These are phyloP conservation scores for Blepharisma undulans DNA, from an alignment of 169 alveolate species.

Conservation along the genomic window DNA sequence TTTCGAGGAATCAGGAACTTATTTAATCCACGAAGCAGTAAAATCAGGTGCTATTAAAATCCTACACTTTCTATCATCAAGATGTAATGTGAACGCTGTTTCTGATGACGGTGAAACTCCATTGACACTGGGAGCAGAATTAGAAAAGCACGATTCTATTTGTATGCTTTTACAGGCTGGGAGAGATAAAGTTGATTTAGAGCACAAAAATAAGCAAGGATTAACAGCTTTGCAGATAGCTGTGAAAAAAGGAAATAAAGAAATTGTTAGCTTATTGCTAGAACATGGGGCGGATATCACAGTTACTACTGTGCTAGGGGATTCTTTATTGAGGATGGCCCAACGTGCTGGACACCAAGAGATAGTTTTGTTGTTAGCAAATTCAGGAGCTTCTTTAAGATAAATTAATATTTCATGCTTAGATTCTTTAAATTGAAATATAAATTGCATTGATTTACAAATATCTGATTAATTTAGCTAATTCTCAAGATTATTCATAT, in stretches of 20 bases:
- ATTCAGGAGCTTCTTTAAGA: slow-evolving; percentile 63
- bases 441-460: background rate
- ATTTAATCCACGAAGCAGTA: slow-evolving; percentile 39
- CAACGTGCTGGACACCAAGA: slow-evolving; percentile 60
- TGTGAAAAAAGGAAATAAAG: slow-evolving; percentile 43
- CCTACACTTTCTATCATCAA: slow-evolving; percentile 6
- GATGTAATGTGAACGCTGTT: background rate
- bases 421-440: background rate
- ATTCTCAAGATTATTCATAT: background rate
- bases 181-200: slow-evolving; percentile 32
- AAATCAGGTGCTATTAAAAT: slow-evolving; percentile 34
- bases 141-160: slow-evolving; percentile 33
- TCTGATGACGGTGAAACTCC: slow-evolving; percentile 29
- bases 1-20: slow-evolving; percentile 22
- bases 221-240: slow-evolving; percentile 35
- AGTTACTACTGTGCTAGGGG: slow-evolving; percentile 52
- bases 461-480: background rate
- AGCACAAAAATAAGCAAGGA: slow-evolving; percentile 6
- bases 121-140: slow-evolving; percentile 36
- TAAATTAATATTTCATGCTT: background rate
- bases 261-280: slow-evolving; percentile 52
- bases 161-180: slow-evolving; percentile 37
- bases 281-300: slow-evolving; percentile 55
- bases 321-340: slow-evolving; percentile 53
- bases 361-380: slow-evolving; percentile 51